Conservation (phyloP, 139 green algal species). For the Ettlia oleoabundans region DNA sequence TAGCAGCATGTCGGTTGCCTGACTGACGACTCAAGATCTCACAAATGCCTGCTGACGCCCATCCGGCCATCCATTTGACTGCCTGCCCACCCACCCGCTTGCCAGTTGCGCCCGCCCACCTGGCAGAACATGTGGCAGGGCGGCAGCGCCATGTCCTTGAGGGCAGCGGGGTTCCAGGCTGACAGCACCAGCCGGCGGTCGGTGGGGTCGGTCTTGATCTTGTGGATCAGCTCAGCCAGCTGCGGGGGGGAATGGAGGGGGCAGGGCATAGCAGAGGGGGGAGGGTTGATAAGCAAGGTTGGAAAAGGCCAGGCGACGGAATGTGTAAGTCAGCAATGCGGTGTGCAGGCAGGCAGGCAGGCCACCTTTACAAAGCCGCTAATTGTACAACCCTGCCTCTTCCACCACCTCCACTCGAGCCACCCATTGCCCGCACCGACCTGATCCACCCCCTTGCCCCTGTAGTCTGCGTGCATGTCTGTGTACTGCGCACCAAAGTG, state of each 20-base stretch:
- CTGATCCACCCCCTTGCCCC: slow-evolving; percentile 38
- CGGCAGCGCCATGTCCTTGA: slow-evolving; percentile 96
- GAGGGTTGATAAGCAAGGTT: too few relatives aligned
- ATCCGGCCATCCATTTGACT: too few relatives aligned
- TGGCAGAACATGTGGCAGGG: slow-evolving; percentile 99
- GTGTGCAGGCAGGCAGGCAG: too few relatives aligned
- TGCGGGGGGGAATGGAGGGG: slow-evolving; percentile 50
- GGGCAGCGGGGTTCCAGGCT: slow-evolving; percentile 96
- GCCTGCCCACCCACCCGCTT: neutral
- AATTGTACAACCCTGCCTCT: neutral
- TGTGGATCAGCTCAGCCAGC: slow-evolving; percentile 93
- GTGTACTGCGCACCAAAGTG: slow-evolving; percentile 98
- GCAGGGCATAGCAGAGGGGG: too few relatives aligned
- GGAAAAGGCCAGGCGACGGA: too few relatives aligned
- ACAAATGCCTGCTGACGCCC: too few relatives aligned
- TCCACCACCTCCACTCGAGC: neutral
- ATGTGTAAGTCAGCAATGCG: too few relatives aligned
- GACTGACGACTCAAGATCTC: too few relatives aligned
- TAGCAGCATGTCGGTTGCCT: too few relatives aligned
- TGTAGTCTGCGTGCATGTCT: slow-evolving; percentile 98
- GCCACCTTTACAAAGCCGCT: too few relatives aligned
- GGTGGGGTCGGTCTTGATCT: slow-evolving; percentile 86
- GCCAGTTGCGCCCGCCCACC: too few relatives aligned
- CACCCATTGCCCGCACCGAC: slow-evolving; percentile 24
- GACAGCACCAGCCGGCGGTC: slow-evolving; percentile 96